Evolutionary conservation across 495 filamentous ascomycete species (phyloP), one percentile per base, ranked within the genome.

Genomic region (Aspergillus sclerotioniger): DNA sequence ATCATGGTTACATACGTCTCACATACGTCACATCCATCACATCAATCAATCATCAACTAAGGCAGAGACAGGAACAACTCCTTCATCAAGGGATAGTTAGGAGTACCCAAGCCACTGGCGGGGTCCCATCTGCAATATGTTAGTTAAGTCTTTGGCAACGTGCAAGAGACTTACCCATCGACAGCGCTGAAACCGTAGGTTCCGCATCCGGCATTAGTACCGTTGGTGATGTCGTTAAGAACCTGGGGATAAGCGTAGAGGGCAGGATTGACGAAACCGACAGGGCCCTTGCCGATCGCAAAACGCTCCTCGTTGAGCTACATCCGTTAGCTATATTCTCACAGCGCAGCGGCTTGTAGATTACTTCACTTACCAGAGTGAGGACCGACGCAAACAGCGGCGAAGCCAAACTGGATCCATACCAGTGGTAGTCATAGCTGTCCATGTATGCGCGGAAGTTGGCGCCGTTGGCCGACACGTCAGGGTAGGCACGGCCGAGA

Each of bases 221-320:
- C 87, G 12, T 60, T 64, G 9, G 76, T 84, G 47, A 90, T 77
- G 67, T 90, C 87, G 52, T 82, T 83, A 49, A 90, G 75, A 0
- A 80, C 76, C 25, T 78, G 79, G 0, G 85, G 83, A 62, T 89
- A 74, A 0, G 75, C 76, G 64, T 89, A 89, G 12, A 89, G 66
- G 3, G 73, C 71, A 15, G 83, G 86, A 56, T 88, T 87, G 31
- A 87, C 64, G 53, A 88, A 81, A 0, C 86, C 86, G 0, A 88
- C 73, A 0, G 80, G 78, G 16, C 78, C 63, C 55, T 87, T 82
- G 35, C 81, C 83, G 4, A 63, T 69, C 0, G 75, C 76, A 19
- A 86, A 57, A 20, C 86, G 75, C 60, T 82, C 82, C 65, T 87
- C 86, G 57, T 88, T 88, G 58, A 89, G 75, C 3, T 83, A 20